phyloP scores from a whole-genome alignment of 257 asterid genomes.

The Nicotiana tomentosiformis region DNA sequence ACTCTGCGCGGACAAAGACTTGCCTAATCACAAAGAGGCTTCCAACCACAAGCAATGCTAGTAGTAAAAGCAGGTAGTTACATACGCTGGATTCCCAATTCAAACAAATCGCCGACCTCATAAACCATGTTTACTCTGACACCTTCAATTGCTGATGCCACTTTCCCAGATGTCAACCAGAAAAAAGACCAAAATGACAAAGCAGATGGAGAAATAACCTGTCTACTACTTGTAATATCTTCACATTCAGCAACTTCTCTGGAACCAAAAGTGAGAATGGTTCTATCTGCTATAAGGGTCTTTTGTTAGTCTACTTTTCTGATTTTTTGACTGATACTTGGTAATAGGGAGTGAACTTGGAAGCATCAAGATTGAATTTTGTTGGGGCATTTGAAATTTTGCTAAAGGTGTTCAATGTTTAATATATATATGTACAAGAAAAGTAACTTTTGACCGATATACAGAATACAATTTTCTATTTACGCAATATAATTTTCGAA shows the following conservation, averaged over 20 bases:
- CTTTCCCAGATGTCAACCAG: conserved; percentile 51
- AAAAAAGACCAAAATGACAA: conserved; percentile 39
- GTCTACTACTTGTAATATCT: conserved; percentile 21
- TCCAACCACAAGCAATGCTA: conserved; percentile 83
- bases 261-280: conserved; percentile 20
- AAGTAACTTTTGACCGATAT: too few species aligned
- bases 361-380: conserved; percentile 36
- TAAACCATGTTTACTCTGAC: conserved; percentile 43
- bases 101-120: conserved; percentile 81
- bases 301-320: not conserved
- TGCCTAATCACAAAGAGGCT: conserved; percentile 81
- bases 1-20: conserved; percentile 90
- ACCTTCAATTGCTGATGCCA: conserved; percentile 57
- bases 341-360: conserved; percentile 23
- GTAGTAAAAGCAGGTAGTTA: conserved; percentile 83
- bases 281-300: not conserved
- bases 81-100: conserved; percentile 89
- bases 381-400: not conserved
- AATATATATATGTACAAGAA: too few species aligned
- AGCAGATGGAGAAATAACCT: conserved; percentile 24
- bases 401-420: too few species aligned
- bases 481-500: too few species aligned
- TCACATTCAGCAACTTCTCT: conserved; percentile 23
- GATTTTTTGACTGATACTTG: not conserved
- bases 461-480: too few species aligned